These are phyloP conservation scores for Chrysosporium queenslandicum DNA, from an alignment of 2,329 filamentous ascomycete species.

Conservation along the genomic window DNA sequence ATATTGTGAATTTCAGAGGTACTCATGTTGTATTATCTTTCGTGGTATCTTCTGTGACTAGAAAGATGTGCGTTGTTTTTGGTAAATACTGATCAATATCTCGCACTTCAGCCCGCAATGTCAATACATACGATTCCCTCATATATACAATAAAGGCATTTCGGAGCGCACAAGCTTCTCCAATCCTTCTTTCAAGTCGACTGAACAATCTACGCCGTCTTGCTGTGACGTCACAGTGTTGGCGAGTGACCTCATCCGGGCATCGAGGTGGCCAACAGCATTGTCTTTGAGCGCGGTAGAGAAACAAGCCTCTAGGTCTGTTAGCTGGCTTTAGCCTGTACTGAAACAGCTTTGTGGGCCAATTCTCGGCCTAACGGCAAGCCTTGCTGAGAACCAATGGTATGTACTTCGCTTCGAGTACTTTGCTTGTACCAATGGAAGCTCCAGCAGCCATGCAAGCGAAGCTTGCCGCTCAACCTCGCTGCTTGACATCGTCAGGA, in stretches of 20 bases:
- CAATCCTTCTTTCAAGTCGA: neutral
- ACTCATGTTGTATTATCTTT: slow-evolving; percentile 4
- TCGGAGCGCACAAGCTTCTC: neutral
- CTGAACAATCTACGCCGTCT: neutral
- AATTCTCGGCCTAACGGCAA: too few relatives aligned
- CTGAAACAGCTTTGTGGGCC: too few relatives aligned
- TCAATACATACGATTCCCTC: neutral
- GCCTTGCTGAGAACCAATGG: too few relatives aligned
- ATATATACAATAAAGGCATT: neutral
- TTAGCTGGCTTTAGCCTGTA: too few relatives aligned
- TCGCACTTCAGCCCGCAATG: neutral
- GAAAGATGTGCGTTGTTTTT: too few relatives aligned
- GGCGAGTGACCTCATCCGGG: slow-evolving; percentile 2
- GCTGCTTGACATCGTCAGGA: too few relatives aligned
- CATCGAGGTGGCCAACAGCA: neutral
- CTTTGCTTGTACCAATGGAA: neutral
- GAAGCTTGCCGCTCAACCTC: neutral
- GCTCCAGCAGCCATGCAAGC: neutral
- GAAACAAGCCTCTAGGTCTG: neutral
- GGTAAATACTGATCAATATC: too few relatives aligned
- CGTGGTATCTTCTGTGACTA: neutral
- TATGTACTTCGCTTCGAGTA: neutral
- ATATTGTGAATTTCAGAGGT: neutral
- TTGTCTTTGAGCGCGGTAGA: neutral
- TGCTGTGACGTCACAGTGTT: slow-evolving; percentile 2